Percentiles rank a stretch among this genome's conserved stretches.
Conservation (phyloP, 2,329 filamentous ascomycete genomes). For the Cordyceps cicadae region DNA sequence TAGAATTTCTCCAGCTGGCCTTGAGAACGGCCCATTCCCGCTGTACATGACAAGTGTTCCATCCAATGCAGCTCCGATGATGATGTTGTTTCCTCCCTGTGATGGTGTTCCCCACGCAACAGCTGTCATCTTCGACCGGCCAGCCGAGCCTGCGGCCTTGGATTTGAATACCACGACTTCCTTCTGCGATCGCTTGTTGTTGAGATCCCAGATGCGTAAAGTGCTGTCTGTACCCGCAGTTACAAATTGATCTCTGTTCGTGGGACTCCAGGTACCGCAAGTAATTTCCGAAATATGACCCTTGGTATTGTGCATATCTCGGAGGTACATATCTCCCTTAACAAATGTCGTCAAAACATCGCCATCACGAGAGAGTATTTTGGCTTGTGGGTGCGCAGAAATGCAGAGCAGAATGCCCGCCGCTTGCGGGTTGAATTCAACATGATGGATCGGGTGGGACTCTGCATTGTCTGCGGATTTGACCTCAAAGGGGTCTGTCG, state of each 20-base stretch:
- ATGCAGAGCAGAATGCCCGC: slow-evolving; percentile 78
- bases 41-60: slow-evolving; percentile 87
- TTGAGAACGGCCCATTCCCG: slow-evolving; percentile 75
- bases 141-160: slow-evolving; percentile 75
- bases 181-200: slow-evolving; percentile 80
- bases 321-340: slow-evolving; percentile 96
- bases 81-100: slow-evolving; percentile 69
- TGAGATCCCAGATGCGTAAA: slow-evolving; percentile 92
- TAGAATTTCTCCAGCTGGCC: slow-evolving; percentile 74
- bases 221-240: slow-evolving; percentile 95
- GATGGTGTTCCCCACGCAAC: slow-evolving; percentile 74
- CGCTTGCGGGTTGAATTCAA: slow-evolving; percentile 76
- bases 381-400: slow-evolving; percentile 81
- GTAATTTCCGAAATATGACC: slow-evolving; percentile 91
- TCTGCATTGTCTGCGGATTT: slow-evolving; percentile 65
- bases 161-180: slow-evolving; percentile 96
- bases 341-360: slow-evolving; percentile 79
- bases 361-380: slow-evolving; percentile 82
- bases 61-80: slow-evolving; percentile 78
- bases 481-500: slow-evolving; percentile 73
- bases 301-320: slow-evolving; percentile 96
- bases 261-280: slow-evolving; percentile 83
- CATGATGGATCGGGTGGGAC: slow-evolving; percentile 79
- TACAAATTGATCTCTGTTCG: slow-evolving; percentile 73
- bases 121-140: slow-evolving; percentile 87